A percentile compares a stretch with the other conserved stretches of the same genome.
Evolutionary conservation across 1,139 yeast genomes (phyloP).

Genomic region (Sugiyamaella novakii): DNA sequence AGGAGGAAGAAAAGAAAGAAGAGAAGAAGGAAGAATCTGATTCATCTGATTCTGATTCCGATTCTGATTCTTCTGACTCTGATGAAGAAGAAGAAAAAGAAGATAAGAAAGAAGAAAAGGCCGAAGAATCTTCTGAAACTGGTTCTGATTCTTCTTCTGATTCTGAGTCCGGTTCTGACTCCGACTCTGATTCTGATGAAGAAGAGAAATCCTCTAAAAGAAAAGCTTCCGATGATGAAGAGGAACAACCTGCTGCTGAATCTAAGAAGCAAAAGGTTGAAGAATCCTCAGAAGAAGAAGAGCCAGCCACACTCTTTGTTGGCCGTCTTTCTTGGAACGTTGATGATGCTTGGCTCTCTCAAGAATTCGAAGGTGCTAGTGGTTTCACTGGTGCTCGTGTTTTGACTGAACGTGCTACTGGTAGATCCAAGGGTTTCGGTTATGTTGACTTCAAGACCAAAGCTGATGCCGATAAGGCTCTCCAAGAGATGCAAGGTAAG

Average conservation of each 20-base stretch:
- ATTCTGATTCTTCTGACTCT: constrained; percentile 37
- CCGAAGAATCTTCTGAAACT: constrained; percentile 32
- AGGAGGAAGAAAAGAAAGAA: constrained; percentile 38
- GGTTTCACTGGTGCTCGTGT: constrained; percentile 80
- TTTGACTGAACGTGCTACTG: constrained; percentile 87
- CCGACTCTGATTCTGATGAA: constrained; percentile 31
- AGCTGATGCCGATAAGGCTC: constrained; percentile 84
- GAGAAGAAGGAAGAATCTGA: constrained; percentile 35
- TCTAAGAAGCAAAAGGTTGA: constrained; percentile 49
- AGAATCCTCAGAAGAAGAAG: constrained; percentile 44
- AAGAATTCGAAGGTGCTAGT: constrained; percentile 87
- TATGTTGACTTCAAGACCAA: constrained; percentile 88
- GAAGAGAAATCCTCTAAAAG: constrained; percentile 44
- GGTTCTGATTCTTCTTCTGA: constrained; percentile 34
- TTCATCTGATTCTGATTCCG: constrained; percentile 30
- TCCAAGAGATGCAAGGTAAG: constrained; percentile 80
- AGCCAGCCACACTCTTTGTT: constrained; percentile 88
- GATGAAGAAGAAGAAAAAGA: constrained; percentile 32
- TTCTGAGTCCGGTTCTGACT: constrained; percentile 28
- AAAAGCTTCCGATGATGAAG: constrained; percentile 38
- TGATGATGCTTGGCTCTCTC: constrained; percentile 89
- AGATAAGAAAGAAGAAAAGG: constrained; percentile 34
- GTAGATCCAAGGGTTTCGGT: constrained; percentile 97
- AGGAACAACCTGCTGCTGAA: constrained; percentile 30
- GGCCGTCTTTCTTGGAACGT: constrained; percentile 98